phyloP scores from a whole-genome alignment of 140 eudicot species.

The Senecio squalidus region DNA sequence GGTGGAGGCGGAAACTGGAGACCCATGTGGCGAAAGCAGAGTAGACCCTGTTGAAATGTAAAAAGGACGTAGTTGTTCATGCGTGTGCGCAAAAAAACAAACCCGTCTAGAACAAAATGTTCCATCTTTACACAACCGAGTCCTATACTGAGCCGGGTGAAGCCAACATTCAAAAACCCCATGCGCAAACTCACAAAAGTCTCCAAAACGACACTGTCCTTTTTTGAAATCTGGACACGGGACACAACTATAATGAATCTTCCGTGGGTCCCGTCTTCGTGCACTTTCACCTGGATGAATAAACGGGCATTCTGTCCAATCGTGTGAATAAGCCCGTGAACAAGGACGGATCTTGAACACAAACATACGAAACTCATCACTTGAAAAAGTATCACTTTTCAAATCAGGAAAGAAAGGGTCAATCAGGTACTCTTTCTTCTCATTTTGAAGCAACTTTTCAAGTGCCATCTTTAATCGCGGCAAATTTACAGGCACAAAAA shows the following conservation, averaged over 20 bases:
- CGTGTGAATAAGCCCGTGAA: conserved; percentile 66
- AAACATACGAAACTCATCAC: conserved; percentile 59
- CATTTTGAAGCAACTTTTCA: conserved; percentile 22
- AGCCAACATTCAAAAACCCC: conserved; percentile 61
- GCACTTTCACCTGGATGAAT: conserved; percentile 72
- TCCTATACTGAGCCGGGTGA: conserved; percentile 58
- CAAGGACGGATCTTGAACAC: conserved; percentile 58
- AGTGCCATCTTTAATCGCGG: conserved; percentile 13
- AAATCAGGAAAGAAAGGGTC: conserved; percentile 50
- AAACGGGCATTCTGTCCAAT: conserved; percentile 71
- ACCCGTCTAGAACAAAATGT: conserved; percentile 44
- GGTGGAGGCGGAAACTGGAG: conserved; percentile 34
- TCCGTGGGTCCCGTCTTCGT: conserved; percentile 49
- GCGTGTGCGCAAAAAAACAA: conserved; percentile 57
- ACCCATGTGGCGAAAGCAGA: conserved; percentile 49
- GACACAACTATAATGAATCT: conserved; percentile 55
- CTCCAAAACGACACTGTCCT: conserved; percentile 54
- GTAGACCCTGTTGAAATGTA: conserved; percentile 57
- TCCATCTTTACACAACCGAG: conserved; percentile 57
- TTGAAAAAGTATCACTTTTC: conserved; percentile 36
- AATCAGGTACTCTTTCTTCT: conserved; percentile 50
- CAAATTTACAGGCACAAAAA: conserved; percentile 25
- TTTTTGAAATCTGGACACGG: conserved; percentile 62
- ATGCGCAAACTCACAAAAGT: conserved; percentile 57
- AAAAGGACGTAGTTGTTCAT: conserved; percentile 52